Evolutionary conservation across 129 eudicot species (phyloP), one percentile per base, ranked within the genome.

Genomic region (Lonicera japonica): DNA sequence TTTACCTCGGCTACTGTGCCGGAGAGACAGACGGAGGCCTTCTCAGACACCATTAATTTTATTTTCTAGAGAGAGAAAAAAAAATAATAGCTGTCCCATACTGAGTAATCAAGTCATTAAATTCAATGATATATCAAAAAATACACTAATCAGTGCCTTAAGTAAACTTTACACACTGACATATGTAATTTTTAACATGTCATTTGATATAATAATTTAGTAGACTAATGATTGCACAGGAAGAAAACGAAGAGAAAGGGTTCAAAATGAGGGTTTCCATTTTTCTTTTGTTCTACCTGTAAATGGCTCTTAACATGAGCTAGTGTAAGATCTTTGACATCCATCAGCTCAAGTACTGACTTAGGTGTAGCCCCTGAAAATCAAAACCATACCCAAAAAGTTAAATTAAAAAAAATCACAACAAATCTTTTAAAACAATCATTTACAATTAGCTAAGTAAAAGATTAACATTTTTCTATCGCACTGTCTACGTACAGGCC

Each of bases 301-400:
- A 88, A 79, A 77, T 88, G 96, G 81, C 96, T 88, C 66, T 88
- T 88, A 73, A 88, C 96, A 82, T 88, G 96, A 65, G 96, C 96
- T 6, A 88, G 78, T 41, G 96, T 88, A 52, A 88, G 96, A 88
- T 88, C 96, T 72, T 88, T 88, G 50, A 88, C 96, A 88, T 88
- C 96, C 96, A 88, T 88, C 14, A 88, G 83, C 86, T 88, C 96
- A 63, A 88, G 82, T 16, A 88, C 96, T 18, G 96, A 88, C 73
- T 88, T 88, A 10, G 96, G 96, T 48, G 96, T 88, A n/a, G 96
- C 96, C 76, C 96, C 96, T 88, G 66, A 60, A 70, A 29, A n/a
- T 8, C 1, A 55, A 5, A 21, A 45, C 8, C 21, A 25, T 3
- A 25, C 1, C 22, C 65, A 57, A 36, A 52, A 38, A 73, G 15